These are phyloP conservation scores for Licmophora abbreviata DNA, from an alignment of 108 stramenopile species.

Conservation along the genomic window DNA sequence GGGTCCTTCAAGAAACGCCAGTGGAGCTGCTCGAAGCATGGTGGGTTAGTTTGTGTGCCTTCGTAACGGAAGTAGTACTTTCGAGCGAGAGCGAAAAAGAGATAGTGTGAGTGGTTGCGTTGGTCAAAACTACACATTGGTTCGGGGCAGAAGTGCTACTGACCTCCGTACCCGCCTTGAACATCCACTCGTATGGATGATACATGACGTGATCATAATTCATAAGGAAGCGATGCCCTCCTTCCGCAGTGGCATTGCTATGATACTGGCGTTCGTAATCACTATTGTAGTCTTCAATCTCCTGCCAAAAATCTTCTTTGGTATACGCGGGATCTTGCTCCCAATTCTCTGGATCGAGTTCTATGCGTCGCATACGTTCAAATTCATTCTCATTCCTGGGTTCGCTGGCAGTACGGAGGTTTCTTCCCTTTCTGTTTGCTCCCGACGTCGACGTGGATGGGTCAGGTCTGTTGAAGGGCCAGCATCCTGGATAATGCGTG, in stretches of 20 bases:
- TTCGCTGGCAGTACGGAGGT: neutral
- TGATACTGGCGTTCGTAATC: no score
- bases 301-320: slow-evolving; percentile 1
- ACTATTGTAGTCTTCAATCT: neutral
- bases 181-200: neutral
- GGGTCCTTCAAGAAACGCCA: slow-evolving; percentile 56
- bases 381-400: neutral
- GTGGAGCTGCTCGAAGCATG: slow-evolving; percentile 27
- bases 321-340: neutral
- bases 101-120: slow-evolving; percentile 3
- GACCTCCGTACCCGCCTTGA: neutral
- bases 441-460: neutral
- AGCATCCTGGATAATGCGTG: slow-evolving; percentile 6
- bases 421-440: no score
- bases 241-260: no score
- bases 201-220: neutral
- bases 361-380: neutral
- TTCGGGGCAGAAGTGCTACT: no score
- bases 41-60: slow-evolving; percentile 38
- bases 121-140: neutral
- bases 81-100: slow-evolving; percentile 15
- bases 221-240: no score
- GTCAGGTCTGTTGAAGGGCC: neutral
- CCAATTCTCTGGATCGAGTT: slow-evolving; percentile 1
- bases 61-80: slow-evolving; percentile 52